These are phyloP conservation scores for Nicotiana paniculata DNA, from an alignment of 257 asterid genomes.

Conservation along the genomic window DNA sequence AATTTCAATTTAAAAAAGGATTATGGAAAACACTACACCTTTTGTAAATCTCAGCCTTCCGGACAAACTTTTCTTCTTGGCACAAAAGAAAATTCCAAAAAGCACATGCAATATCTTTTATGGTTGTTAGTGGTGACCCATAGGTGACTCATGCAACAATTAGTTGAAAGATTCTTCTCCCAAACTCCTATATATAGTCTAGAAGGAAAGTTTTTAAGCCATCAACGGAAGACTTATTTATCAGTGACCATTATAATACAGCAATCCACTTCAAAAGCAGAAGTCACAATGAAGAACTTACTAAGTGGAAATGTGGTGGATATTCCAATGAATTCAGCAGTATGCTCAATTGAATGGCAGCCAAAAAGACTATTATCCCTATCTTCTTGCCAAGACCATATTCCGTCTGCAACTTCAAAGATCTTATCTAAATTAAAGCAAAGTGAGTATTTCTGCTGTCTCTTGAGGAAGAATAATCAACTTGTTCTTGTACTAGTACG, in stretches of 20 bases:
- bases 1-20: not conserved
- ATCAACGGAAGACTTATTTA: not conserved
- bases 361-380: not conserved
- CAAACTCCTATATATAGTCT: constrained; percentile 12
- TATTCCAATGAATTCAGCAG: not conserved
- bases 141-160: constrained; percentile 12
- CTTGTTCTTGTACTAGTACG: not conserved
- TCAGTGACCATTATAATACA: not conserved
- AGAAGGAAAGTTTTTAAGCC: not conserved
- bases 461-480: not conserved
- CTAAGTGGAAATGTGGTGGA: not conserved
- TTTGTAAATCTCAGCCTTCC: not conserved
- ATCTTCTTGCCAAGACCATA: not conserved
- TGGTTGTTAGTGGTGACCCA: not conserved
- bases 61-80: not conserved
- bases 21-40: not conserved
- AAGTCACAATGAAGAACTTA: constrained; percentile 10
- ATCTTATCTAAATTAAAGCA: not conserved
- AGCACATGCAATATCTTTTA: not conserved
- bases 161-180: not conserved
- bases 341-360: not conserved
- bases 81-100: not conserved
- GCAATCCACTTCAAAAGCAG: not conserved
- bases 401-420: not conserved
- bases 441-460: not conserved